Conservation (phyloP, 176 grass and related monocot species). For the Pharus latifolius region DNA sequence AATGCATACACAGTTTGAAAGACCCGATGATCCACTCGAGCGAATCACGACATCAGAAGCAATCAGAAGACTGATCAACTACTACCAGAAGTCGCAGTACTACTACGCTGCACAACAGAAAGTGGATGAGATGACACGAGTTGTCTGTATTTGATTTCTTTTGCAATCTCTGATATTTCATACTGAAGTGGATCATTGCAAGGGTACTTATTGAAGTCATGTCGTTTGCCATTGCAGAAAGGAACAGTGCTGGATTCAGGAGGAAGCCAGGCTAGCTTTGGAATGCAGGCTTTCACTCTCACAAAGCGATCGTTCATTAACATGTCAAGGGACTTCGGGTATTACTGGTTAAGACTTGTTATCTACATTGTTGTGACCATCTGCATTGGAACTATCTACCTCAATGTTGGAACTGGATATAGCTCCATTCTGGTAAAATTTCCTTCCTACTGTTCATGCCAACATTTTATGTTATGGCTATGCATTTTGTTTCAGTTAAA, state of each 20-base stretch:
- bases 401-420: slow-evolving; percentile 85
- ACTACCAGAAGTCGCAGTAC: slow-evolving; percentile 64
- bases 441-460: neutral
- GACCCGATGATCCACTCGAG: slow-evolving; percentile 72
- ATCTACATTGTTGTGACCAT: slow-evolving; percentile 94
- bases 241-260: slow-evolving; percentile 81
- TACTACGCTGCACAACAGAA: slow-evolving; percentile 42
- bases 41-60: slow-evolving; percentile 60
- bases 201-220: neutral
- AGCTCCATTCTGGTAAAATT: slow-evolving; percentile 79
- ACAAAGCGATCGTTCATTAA: slow-evolving; percentile 82
- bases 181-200: neutral
- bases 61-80: slow-evolving; percentile 58
- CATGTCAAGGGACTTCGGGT: slow-evolving; percentile 95
- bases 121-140: slow-evolving; percentile 74
- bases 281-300: slow-evolving; percentile 63
- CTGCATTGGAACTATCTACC: slow-evolving; percentile 94
- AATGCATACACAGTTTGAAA: slow-evolving; percentile 49
- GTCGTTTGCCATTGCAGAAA: slow-evolving; percentile 46
- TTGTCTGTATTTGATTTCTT: slow-evolving; percentile 51
- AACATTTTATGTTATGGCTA: neutral
- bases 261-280: slow-evolving; percentile 89
- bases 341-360: slow-evolving; percentile 95
- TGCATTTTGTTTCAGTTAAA: neutral
- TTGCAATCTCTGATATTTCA: neutral